phyloP scores from a whole-genome alignment of 768 basidiomycete genomes.

The Podaxis mareebaensis region DNA sequence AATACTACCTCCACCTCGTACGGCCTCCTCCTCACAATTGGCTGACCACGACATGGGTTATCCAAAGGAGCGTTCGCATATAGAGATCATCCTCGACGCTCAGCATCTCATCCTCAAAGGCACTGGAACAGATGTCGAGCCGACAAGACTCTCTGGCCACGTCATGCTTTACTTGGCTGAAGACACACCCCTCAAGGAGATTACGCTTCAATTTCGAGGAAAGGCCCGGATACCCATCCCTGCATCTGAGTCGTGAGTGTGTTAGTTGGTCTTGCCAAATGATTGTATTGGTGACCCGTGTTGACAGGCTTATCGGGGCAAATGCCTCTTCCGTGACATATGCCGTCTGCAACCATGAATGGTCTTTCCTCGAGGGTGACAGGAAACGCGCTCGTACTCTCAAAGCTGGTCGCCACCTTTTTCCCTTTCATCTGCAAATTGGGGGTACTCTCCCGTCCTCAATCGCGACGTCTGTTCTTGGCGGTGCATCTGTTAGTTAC shows the following conservation, averaged over 20 bases:
- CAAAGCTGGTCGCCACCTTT: conserved; percentile 92
- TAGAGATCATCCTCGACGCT: conserved; percentile 78
- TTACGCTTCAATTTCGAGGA: conserved; percentile 82
- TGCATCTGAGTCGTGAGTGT: conserved; percentile 57
- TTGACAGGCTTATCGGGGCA: conserved; percentile 36
- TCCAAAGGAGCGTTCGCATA: conserved; percentile 32
- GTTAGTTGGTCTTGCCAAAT: conserved; percentile 10
- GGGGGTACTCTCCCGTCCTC: conserved; percentile 85
- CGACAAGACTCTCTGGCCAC: conserved; percentile 77
- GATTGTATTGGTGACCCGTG: conserved; percentile 13
- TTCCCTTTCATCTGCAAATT: conserved; percentile 88
- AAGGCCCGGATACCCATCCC: conserved; percentile 72
- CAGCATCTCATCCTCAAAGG: conserved; percentile 75
- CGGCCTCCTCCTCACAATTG: conserved; percentile 1
- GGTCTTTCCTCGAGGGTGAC: conserved; percentile 89
- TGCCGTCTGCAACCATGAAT: conserved; percentile 78
- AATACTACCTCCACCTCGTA: background rate
- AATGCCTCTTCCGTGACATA: conserved; percentile 53
- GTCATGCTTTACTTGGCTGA: conserved; percentile 80
- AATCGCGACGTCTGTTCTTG: conserved; percentile 52
- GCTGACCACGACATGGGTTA: background rate
- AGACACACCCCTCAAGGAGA: conserved; percentile 80
- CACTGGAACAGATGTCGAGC: conserved; percentile 80
- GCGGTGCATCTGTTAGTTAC: conserved; percentile 76
- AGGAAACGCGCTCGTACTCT: conserved; percentile 81